Base-by-base conservation (phyloP, 371 early-diverging fungal species). In the Haplosporangium sp. region DNA sequence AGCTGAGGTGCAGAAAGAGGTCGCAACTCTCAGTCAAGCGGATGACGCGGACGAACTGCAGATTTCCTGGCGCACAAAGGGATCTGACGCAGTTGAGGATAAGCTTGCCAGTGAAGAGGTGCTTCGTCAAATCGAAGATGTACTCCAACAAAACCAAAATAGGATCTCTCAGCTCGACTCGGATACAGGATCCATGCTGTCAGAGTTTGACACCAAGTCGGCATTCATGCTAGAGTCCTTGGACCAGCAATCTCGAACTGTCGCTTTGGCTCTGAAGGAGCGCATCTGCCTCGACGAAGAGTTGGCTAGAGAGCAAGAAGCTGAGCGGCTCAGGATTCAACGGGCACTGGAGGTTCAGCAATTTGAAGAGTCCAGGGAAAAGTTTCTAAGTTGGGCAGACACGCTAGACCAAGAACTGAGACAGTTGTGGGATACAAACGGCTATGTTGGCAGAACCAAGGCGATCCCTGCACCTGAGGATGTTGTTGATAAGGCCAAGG, bases 311-410 rank as follows among this genome's bases (percentile, higher is more conserved):
- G 63, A 59, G 40, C 55, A 42, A 55, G 80, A 68, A 29, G 57
- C 36, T 7, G 73, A 73, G 7, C 64, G 80, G 6, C 64, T 79
- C n/a, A 73, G 69, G 20, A 58, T 60, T 37, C 61, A 62, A 51
- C 68, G 73, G 11, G 80, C 64, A 11, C n/a, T 53, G 42, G 72
- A 64, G 23, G 46, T 79, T 16, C 64, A 65, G 41, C 53, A 64
- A 18, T 62, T 72, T 52, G 69, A 79, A 37, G 58, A 55, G 42
- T 65, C 66, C 55, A 58, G 65, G 69, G 43, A 11, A 42, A 64
- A 64, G 55, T 68, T 79, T 40, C 18, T 73, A 48, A 37, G 61
- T 12, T 79, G 80, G 80, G 57, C 80, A 4, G 58, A 66, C 40
- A 37, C 42, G 2, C 64, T 61, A 18, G 47, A 38, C 20, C 53